Conservation (phyloP, 495 filamentous ascomycete genomes). For the Podospora comata region DNA sequence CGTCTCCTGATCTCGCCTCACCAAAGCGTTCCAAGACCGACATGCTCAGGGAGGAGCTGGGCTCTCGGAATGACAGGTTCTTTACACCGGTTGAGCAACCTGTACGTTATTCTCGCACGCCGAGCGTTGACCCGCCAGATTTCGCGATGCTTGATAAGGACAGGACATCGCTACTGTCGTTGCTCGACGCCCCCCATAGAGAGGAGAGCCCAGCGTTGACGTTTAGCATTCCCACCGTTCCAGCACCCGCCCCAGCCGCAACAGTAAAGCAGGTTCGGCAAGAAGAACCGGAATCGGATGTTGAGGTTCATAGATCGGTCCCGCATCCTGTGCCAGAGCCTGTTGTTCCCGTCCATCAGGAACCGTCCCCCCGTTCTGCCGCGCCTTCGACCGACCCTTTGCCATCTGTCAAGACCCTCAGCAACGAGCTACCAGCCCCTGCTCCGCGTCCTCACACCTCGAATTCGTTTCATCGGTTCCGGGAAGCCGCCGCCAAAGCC, state of each 20-base stretch:
- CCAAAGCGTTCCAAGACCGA: slow-evolving; percentile 33
- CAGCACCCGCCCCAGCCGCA: slow-evolving; percentile 20
- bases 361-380: not conserved
- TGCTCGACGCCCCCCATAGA: slow-evolving; percentile 50
- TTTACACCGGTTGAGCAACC: slow-evolving; percentile 45
- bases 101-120: slow-evolving; percentile 37
- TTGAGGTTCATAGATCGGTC: not conserved
- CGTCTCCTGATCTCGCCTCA: slow-evolving; percentile 17
- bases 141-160: slow-evolving; percentile 42
- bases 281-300: not conserved
- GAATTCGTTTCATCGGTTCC: not conserved
- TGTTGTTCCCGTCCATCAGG: not conserved
- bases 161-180: slow-evolving; percentile 52
- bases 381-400: not conserved
- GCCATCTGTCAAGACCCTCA: not conserved
- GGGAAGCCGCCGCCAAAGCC: not conserved
- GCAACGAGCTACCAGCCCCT: not conserved
- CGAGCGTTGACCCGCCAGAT: slow-evolving; percentile 51
- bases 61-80: slow-evolving; percentile 39
- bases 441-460: slow-evolving; percentile 3
- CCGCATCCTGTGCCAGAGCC: not conserved
- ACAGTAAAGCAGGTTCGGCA: slow-evolving; percentile 10
- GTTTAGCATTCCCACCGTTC: slow-evolving; percentile 39
- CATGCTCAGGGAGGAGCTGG: slow-evolving; percentile 24
- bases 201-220: slow-evolving; percentile 24